These are phyloP conservation scores for Sporormia fimetaria DNA, from an alignment of 495 filamentous ascomycete species.

Conservation along the genomic window DNA sequence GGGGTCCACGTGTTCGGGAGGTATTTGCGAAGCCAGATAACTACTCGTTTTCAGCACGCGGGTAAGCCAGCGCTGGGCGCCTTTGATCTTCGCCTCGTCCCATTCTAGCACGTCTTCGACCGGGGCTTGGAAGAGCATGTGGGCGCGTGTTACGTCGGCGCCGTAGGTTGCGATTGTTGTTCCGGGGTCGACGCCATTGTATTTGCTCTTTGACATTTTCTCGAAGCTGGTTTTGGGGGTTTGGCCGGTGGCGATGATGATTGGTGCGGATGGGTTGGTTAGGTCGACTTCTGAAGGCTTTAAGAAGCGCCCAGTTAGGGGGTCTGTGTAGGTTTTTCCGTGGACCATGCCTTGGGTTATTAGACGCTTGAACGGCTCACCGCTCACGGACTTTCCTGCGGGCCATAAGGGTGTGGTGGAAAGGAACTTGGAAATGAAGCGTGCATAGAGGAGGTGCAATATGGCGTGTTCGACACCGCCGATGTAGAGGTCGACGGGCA, in stretches of 20 bases:
- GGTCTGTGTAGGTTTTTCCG: slow-evolving; percentile 70
- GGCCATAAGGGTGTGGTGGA: slow-evolving; percentile 47
- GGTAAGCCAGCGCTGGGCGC: slow-evolving; percentile 66
- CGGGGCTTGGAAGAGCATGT: slow-evolving; percentile 78
- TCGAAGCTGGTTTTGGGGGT: slow-evolving; percentile 56
- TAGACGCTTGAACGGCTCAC: slow-evolving; percentile 69
- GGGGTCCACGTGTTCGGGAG: too few relatives aligned
- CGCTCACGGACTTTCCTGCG: slow-evolving; percentile 22
- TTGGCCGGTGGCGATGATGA: slow-evolving; percentile 47
- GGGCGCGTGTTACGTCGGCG: slow-evolving; percentile 72
- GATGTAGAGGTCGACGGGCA: slow-evolving; percentile 77
- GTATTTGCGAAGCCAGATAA: background rate
- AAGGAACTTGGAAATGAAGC: slow-evolving; percentile 84
- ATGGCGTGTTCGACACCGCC: slow-evolving; percentile 87
- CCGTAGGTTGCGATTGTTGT: slow-evolving; percentile 60
- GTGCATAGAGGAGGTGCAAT: slow-evolving; percentile 79
- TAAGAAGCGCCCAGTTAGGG: slow-evolving; percentile 62
- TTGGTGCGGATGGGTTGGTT: slow-evolving; percentile 40
- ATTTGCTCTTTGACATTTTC: slow-evolving; percentile 95
- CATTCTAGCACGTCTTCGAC: slow-evolving; percentile 75
- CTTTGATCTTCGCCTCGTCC: slow-evolving; percentile 74
- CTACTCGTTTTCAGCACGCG: slow-evolving; percentile 35
- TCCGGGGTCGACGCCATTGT: slow-evolving; percentile 82
- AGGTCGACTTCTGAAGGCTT: slow-evolving; percentile 66
- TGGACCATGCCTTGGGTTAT: slow-evolving; percentile 90